These are phyloP conservation scores for Pilobolus umbonatus DNA, from an alignment of 192 early-diverging fungal genomes.

Conservation along the genomic window DNA sequence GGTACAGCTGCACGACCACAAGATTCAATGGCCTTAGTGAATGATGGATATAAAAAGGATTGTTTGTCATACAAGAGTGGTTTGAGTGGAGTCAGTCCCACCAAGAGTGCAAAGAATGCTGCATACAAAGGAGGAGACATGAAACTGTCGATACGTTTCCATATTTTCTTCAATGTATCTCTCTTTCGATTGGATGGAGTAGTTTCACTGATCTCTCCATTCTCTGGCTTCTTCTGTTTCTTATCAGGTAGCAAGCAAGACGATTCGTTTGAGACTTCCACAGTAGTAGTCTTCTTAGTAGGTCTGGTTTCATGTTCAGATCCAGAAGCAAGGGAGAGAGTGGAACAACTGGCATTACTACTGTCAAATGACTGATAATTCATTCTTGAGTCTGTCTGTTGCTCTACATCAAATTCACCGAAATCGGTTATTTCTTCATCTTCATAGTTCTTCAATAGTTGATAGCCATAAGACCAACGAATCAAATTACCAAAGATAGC, in stretches of 20 bases:
- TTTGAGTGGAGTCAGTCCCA: slow-evolving; percentile 64
- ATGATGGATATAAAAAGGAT: slow-evolving; percentile 43
- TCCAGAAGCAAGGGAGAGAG: not conserved
- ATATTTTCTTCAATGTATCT: too few species aligned
- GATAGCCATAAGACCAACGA: slow-evolving; percentile 80
- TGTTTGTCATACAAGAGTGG: slow-evolving; percentile 51
- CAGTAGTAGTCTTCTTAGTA: slow-evolving; percentile 1
- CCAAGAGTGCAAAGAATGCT: slow-evolving; percentile 56
- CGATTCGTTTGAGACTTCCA: not conserved
- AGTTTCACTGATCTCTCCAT: too few species aligned
- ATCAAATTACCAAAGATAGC: slow-evolving; percentile 78
- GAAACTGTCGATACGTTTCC: slow-evolving; percentile 21
- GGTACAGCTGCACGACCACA: slow-evolving; percentile 77
- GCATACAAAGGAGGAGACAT: slow-evolving; percentile 73
- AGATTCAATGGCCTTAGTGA: slow-evolving; percentile 65
- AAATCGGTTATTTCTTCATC: slow-evolving; percentile 7
- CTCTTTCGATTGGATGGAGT: too few species aligned
- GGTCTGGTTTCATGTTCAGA: too few species aligned
- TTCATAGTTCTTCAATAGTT: slow-evolving; percentile 40
- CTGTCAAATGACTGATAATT: slow-evolving; percentile 5
- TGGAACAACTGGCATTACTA: not conserved
- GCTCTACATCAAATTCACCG: not conserved
- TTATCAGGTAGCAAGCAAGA: too few species aligned
- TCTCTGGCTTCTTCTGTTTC: too few species aligned
- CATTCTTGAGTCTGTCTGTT: not conserved